A percentile compares a stretch with the other conserved stretches of the same genome.
These are phyloP conservation scores for Diplodia corticola DNA, from an alignment of 2,329 filamentous ascomycete species.

Conservation along the genomic window DNA sequence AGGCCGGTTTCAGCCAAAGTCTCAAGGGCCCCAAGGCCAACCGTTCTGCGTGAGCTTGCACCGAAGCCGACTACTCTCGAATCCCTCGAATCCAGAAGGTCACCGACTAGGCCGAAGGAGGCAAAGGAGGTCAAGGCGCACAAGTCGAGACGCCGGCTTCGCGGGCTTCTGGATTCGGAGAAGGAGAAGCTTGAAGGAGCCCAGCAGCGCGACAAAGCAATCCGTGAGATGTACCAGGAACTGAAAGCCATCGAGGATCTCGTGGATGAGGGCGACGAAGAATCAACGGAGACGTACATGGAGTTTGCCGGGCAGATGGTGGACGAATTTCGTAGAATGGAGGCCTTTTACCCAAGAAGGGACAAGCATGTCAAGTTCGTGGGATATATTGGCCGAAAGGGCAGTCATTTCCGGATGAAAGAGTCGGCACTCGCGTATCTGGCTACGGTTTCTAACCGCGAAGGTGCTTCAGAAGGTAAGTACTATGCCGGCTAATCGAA, in stretches of 20 bases:
- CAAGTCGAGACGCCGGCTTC: slow-evolving; percentile 15
- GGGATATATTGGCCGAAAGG: slow-evolving; percentile 38
- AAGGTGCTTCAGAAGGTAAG: slow-evolving; percentile 45
- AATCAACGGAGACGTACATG: slow-evolving; percentile 57
- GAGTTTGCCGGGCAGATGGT: slow-evolving; percentile 60
- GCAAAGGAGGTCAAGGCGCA: slow-evolving; percentile 10
- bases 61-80: slow-evolving; percentile 19
- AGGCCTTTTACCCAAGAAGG: slow-evolving; percentile 57
- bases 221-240: slow-evolving; percentile 46
- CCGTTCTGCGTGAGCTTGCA: background rate
- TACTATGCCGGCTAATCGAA: background rate
- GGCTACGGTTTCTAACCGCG: slow-evolving; percentile 24
- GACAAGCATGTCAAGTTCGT: slow-evolving; percentile 47
- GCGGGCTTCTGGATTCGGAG: slow-evolving; percentile 13
- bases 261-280: slow-evolving; percentile 52
- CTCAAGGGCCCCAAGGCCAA: background rate
- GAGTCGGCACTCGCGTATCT: slow-evolving; percentile 16
- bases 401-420: slow-evolving; percentile 24
- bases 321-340: slow-evolving; percentile 61
- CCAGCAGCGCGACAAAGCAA: slow-evolving; percentile 39
- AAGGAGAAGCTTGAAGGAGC: slow-evolving; percentile 26
- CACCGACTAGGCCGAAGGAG: background rate
- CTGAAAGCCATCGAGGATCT: slow-evolving; percentile 43
- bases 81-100: slow-evolving; percentile 10
- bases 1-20: background rate